These are phyloP conservation scores for Mortierella sp. DNA, from an alignment of 371 early-diverging fungal genomes.

Conservation along the genomic window DNA sequence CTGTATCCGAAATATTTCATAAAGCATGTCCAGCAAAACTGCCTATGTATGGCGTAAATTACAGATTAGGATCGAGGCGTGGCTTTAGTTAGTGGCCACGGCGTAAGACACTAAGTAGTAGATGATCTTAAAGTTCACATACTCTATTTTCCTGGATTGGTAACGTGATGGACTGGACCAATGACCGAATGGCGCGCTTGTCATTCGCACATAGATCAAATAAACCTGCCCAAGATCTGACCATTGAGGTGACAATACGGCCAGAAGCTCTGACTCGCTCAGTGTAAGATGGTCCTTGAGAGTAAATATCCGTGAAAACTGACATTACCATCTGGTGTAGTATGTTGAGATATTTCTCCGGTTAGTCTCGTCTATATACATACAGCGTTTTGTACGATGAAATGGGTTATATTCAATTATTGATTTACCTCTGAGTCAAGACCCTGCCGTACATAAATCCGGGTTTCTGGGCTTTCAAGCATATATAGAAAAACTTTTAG, in stretches of 20 bases:
- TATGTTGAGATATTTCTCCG: neutral
- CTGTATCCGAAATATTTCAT: constrained; percentile 80
- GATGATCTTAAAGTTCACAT: constrained; percentile 12
- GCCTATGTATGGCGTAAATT: constrained; percentile 59
- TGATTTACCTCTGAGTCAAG: constrained; percentile 78
- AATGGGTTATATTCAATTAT: no score
- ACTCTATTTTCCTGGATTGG: constrained; percentile 86
- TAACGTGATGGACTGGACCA: constrained; percentile 80
- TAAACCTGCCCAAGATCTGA: constrained; percentile 85
- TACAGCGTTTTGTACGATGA: no score
- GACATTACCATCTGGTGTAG: constrained; percentile 74
- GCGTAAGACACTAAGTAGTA: neutral
- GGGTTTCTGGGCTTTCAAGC: constrained; percentile 75
- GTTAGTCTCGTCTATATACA: neutral
- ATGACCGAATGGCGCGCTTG: constrained; percentile 76
- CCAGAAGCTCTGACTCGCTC: constrained; percentile 77
- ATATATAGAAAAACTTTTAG: constrained; percentile 77
- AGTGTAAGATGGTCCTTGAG: constrained; percentile 69
- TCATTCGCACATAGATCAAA: constrained; percentile 83
- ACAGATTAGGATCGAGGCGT: neutral
- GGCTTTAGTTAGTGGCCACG: neutral
- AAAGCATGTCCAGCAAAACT: constrained; percentile 82
- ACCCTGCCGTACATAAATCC: constrained; percentile 79
- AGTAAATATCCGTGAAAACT: constrained; percentile 80
- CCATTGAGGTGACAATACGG: constrained; percentile 68